These are phyloP conservation scores for Botrytis elliptica DNA, from an alignment of 2,329 filamentous ascomycete species.

Conservation along the genomic window DNA sequence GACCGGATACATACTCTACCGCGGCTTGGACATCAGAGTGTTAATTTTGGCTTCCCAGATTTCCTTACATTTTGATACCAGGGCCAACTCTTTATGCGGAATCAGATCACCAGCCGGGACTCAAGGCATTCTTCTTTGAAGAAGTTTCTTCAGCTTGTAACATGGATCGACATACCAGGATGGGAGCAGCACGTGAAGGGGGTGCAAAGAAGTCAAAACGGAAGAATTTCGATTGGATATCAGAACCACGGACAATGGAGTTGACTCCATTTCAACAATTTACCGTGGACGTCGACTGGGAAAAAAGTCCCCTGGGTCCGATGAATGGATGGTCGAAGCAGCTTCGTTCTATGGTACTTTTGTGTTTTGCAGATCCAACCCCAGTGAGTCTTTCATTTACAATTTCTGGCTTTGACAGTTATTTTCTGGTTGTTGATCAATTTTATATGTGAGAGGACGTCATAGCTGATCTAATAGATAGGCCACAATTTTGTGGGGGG, in stretches of 20 bases:
- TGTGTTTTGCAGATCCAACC: constrained; percentile 75
- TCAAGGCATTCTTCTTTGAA: background rate
- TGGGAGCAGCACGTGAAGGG: background rate
- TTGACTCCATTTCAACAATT: constrained; percentile 33
- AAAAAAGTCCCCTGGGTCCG: constrained; percentile 67
- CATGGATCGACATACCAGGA: background rate
- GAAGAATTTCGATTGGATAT: constrained; percentile 32
- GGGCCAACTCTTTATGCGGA: background rate
- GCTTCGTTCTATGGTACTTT: constrained; percentile 71
- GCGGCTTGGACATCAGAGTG: too few species aligned
- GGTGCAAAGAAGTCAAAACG: background rate
- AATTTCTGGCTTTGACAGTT: background rate
- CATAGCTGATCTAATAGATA: constrained; percentile 3
- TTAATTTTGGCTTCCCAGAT: background rate
- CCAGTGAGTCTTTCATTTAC: constrained; percentile 41
- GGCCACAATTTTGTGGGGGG: constrained; percentile 75
- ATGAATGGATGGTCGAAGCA: constrained; percentile 67
- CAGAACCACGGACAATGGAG: constrained; percentile 22
- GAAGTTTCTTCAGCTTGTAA: background rate
- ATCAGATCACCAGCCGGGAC: background rate
- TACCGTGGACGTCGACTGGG: constrained; percentile 60
- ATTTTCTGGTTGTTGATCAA: background rate
- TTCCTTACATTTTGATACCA: background rate
- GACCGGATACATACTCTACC: background rate
- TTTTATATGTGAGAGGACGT: background rate